Evolutionary conservation across 768 basidiomycete species (phyloP).

Genomic region (Candolleomyces eurysporus): DNA sequence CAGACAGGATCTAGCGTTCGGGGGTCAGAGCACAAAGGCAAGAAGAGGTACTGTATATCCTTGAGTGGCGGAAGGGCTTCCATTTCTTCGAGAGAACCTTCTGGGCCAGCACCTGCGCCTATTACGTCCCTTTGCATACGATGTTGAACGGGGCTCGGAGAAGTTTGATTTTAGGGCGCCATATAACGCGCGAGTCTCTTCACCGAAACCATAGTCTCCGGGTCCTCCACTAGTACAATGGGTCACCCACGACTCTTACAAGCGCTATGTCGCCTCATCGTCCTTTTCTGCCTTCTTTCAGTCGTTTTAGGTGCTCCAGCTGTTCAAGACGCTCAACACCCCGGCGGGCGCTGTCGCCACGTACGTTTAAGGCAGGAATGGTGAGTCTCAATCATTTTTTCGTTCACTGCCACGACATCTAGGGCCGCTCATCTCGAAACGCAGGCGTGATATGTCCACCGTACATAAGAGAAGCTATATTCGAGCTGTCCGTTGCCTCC

Average conservation of each 20-base stretch:
- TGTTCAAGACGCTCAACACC: not conserved
- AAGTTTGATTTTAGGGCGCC: no score
- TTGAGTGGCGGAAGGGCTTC: no score
- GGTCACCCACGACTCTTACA: not conserved
- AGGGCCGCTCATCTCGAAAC: not conserved
- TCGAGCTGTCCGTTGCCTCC: not conserved
- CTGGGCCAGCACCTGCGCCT: no score
- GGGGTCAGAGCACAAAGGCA: no score
- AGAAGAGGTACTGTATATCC: no score
- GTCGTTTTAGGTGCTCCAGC: not conserved
- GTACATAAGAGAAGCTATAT: not conserved
- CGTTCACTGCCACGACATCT: not conserved
- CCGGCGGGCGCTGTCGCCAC: not conserved
- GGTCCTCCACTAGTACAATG: no score
- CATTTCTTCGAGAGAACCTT: no score
- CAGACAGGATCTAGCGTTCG: no score
- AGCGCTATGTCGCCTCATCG: not conserved
- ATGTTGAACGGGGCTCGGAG: no score
- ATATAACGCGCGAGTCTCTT: no score
- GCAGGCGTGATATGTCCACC: not conserved
- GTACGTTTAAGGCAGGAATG: not conserved
- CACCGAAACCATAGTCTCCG: no score
- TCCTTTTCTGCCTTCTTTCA: not conserved
- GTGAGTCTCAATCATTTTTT: not conserved
- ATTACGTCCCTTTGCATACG: no score